Evolutionary conservation across 371 early-diverging fungal species (phyloP).

Genomic region (Mortierella sp.): DNA sequence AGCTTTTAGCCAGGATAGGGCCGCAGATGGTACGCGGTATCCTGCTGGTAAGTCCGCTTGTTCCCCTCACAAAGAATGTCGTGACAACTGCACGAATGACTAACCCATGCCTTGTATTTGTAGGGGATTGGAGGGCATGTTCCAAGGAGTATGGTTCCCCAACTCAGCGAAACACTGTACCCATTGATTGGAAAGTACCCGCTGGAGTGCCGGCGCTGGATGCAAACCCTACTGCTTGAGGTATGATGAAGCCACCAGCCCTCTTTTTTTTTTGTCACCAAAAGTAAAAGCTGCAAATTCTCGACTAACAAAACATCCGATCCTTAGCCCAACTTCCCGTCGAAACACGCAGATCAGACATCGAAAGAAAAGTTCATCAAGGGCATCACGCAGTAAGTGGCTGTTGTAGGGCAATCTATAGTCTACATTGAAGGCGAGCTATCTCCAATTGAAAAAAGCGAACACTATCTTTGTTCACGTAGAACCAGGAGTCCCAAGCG

Average conservation of each 20-base stretch:
- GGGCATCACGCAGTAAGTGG: constrained; percentile 65
- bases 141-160: constrained; percentile 75
- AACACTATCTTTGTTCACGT: not conserved
- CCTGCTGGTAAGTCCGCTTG: constrained; percentile 56
- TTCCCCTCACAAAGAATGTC: too few relatives aligned
- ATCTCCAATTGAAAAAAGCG: not conserved
- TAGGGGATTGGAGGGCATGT: constrained; percentile 78
- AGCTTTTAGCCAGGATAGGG: constrained; percentile 61
- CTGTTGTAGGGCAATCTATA: not conserved
- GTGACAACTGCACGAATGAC: too few relatives aligned
- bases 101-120: too few relatives aligned
- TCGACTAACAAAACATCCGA: not conserved
- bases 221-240: constrained; percentile 63
- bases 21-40: constrained; percentile 65
- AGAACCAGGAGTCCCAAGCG: constrained; percentile 69
- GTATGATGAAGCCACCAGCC: constrained; percentile 39
- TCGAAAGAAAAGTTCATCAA: constrained; percentile 74
- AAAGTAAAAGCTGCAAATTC: not conserved
- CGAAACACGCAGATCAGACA: constrained; percentile 57
- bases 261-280: not conserved
- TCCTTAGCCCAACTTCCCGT: constrained; percentile 72
- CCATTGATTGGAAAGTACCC: constrained; percentile 68
- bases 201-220: constrained; percentile 64
- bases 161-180: constrained; percentile 70
- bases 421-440: not conserved